Conservation (phyloP, 2,329 filamentous ascomycete genomes). For the Neophaeococcomyces mojaviensis region DNA sequence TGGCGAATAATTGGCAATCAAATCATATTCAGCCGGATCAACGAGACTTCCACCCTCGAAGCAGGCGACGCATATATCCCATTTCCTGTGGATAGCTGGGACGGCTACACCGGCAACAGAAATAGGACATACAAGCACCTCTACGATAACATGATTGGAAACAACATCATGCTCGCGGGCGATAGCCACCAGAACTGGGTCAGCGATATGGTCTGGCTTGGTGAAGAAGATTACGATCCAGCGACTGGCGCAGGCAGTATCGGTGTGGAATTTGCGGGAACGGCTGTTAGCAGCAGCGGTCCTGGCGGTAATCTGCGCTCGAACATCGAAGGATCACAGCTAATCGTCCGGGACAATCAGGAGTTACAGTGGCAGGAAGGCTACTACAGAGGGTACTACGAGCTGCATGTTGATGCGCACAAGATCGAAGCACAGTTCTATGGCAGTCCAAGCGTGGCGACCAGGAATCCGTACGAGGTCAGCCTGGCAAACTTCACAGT, state of each 20-base stretch:
- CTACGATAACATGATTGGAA: conserved; percentile 58
- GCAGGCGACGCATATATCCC: conserved; percentile 26
- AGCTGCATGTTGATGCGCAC: conserved; percentile 51
- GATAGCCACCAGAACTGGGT: conserved; percentile 62
- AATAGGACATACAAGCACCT: conserved; percentile 62
- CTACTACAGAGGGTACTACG: conserved; percentile 66
- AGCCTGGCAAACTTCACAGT: conserved; percentile 63
- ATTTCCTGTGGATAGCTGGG: conserved; percentile 50
- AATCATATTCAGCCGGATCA: conserved; percentile 55
- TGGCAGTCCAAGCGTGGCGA: conserved; percentile 50
- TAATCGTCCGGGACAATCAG: conserved; percentile 44
- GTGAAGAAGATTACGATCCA: conserved; percentile 45
- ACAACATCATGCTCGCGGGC: conserved; percentile 66
- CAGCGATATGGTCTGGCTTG: conserved; percentile 50
- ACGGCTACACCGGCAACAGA: conserved; percentile 60
- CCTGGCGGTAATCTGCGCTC: conserved; percentile 47
- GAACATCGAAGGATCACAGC: conserved; percentile 42
- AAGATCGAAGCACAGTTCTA: conserved; percentile 56
- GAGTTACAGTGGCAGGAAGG: conserved; percentile 65
- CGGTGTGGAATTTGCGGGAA: conserved; percentile 58
- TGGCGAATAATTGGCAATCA: conserved; percentile 67
- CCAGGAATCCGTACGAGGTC: conserved; percentile 56
- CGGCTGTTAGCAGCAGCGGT: conserved; percentile 54
- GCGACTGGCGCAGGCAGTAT: conserved; percentile 47
- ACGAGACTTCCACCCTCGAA: conserved; percentile 23